Evolutionary conservation across 2,329 filamentous ascomycete genomes (phyloP), one percentile per base, ranked within the genome.

Genomic region (Cladobotryum protrusum): DNA sequence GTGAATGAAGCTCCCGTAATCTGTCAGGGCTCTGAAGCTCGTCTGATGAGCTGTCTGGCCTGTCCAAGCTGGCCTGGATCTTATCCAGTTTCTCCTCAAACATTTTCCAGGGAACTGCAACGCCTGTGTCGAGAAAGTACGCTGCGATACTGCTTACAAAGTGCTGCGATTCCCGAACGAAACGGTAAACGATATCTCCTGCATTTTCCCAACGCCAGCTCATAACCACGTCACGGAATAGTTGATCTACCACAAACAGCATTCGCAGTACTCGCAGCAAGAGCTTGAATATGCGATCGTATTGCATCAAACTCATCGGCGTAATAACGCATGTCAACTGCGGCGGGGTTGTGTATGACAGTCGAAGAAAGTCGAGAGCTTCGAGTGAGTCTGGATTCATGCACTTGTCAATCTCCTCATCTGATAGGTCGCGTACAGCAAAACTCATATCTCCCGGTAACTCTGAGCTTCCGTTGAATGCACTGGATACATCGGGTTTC

Each of bases 351-450:
- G 85, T 87, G 68, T 96, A 97, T 42, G 90, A 86, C 7, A 99
- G 72, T 2, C 89, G 82, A 14, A 99, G 74, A 61, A 99, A 97
- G 67, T 97, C 93, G n/a, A 97, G 75, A 0, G 93, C 93, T 62
- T 92, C 84, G 15, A 97, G 77, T 0, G 85, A 86, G 62, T 88
- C 79, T 0, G 89, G 84, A 59, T 97, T 81, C 75, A 95, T 84
- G 66, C 90, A 92, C 54, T 79, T 83, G 47, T 89, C 81, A 43
- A 96, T 87, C 58, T 96, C 90, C 43, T 85, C 83, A 7, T 82
- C 75, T 0, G 83, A 78, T 54, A 97, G 76, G 57, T 92, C 85
- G 35, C 93, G 86, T 19, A 99, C 86, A 0, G 88, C 82, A 63
- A 99, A 97, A 65, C 83, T 88, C 29, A 91, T 68, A 19, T 85